These are phyloP conservation scores for Flammula alnicola DNA, from an alignment of 1,284 basidiomycete genomes.

Conservation along the genomic window DNA sequence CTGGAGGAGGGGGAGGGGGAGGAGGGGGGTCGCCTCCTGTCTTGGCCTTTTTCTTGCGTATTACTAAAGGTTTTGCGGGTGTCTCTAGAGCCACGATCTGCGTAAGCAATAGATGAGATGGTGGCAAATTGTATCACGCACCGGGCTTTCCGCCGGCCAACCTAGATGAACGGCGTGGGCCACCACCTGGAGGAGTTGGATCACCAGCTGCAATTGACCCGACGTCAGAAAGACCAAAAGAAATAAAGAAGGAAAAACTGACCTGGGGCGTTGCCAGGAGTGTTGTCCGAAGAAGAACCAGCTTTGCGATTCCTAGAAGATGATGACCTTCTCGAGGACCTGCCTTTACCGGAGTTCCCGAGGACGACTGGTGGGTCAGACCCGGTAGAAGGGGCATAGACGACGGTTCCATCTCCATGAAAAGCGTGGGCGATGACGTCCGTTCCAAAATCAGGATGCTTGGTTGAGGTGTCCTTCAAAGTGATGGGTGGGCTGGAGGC, in stretches of 20 bases:
- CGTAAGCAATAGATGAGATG: background rate
- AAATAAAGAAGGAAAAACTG: too few relatives aligned
- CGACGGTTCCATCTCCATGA: too few relatives aligned
- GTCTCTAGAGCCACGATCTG: background rate
- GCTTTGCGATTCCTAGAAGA: background rate
- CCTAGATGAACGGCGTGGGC: background rate
- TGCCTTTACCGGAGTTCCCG: background rate
- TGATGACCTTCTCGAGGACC: background rate
- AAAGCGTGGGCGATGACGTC: background rate
- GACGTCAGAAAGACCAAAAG: too few relatives aligned
- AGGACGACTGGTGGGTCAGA: background rate
- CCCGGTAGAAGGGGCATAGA: background rate
- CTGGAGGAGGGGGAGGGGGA: background rate
- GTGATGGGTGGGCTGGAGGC: background rate
- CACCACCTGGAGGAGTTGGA: too few relatives aligned
- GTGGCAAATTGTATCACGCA: background rate
- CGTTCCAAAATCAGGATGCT: background rate
- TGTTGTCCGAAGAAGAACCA: too few relatives aligned
- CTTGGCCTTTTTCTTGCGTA: too few relatives aligned
- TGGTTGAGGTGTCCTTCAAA: background rate
- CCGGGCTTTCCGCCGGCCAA: background rate
- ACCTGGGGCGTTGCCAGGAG: too few relatives aligned
- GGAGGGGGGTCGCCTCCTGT: background rate
- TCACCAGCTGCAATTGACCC: background rate
- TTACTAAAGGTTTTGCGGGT: background rate